Conservation (phyloP, 2,329 filamentous ascomycete species). For the Didymella pomorum region DNA sequence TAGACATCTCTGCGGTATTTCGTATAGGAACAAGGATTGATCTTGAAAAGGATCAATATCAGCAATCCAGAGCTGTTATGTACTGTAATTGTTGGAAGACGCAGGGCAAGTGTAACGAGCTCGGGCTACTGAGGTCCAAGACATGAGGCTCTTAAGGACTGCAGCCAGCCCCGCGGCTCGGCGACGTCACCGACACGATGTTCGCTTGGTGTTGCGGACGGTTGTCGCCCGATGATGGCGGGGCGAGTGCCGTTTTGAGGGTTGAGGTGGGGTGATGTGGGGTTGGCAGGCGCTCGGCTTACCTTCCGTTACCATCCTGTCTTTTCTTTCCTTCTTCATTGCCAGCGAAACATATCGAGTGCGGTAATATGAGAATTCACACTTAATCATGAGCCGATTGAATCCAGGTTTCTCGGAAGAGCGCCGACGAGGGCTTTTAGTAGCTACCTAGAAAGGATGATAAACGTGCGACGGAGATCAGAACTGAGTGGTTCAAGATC, state of each 20-base stretch:
- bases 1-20: constrained; percentile 41
- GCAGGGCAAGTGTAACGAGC: not conserved
- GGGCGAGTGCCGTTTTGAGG: constrained; percentile 14
- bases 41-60: not conserved
- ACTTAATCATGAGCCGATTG: too few species aligned
- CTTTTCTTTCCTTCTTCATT: not conserved
- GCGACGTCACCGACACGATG: constrained; percentile 26
- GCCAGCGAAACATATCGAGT: too few species aligned
- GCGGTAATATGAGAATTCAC: too few species aligned
- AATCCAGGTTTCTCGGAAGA: too few species aligned
- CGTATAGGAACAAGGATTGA: not conserved
- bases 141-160: constrained; percentile 11
- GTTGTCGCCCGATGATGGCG: constrained; percentile 31
- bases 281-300: constrained; percentile 20
- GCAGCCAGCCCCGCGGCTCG: constrained; percentile 14
- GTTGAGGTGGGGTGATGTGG: constrained; percentile 17
- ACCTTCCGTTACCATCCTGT: constrained; percentile 15
- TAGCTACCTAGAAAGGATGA: too few species aligned
- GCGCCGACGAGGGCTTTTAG: too few species aligned
- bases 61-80: not conserved
- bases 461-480: too few species aligned
- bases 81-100: not conserved
- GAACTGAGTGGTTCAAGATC: too few species aligned
- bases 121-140: not conserved
- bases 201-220: constrained; percentile 31